phyloP scores from a whole-genome alignment of 305 asterid species.

The Fraxinus latifolia region DNA sequence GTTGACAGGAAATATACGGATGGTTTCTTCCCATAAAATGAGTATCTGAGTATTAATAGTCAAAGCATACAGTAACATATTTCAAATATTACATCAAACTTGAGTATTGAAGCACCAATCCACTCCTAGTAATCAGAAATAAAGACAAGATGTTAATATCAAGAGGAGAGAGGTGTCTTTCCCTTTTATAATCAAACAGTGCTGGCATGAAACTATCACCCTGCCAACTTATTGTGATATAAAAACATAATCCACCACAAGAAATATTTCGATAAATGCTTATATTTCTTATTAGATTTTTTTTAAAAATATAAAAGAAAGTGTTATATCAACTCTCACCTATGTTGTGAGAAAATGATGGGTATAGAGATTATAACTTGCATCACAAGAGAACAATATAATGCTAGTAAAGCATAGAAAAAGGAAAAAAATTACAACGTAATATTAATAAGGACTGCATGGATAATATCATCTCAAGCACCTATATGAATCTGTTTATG shows the following conservation, averaged over 20 bases:
- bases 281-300: not conserved
- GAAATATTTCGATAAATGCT: not conserved
- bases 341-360: not conserved
- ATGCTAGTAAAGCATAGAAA: not conserved
- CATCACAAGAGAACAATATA: conserved; percentile 3
- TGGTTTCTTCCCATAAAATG: not conserved
- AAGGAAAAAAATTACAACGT: not conserved
- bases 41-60: not conserved
- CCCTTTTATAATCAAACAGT: not conserved
- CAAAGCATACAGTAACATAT: not conserved
- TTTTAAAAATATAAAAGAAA: not conserved
- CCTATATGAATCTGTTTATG: not conserved
- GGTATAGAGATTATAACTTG: conserved; percentile 5
- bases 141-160: not conserved
- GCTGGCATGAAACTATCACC: not conserved
- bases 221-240: not conserved
- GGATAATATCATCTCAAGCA: conserved; percentile 1
- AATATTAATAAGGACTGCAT: not conserved
- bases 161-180: not conserved
- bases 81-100: not conserved
- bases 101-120: not conserved
- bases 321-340: conserved; percentile 4
- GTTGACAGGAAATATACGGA: not conserved
- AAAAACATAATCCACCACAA: not conserved
- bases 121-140: not conserved